Evolutionary conservation across 2,329 filamentous ascomycete species (phyloP).

Genomic region (Drechslerella stenobrocha): DNA sequence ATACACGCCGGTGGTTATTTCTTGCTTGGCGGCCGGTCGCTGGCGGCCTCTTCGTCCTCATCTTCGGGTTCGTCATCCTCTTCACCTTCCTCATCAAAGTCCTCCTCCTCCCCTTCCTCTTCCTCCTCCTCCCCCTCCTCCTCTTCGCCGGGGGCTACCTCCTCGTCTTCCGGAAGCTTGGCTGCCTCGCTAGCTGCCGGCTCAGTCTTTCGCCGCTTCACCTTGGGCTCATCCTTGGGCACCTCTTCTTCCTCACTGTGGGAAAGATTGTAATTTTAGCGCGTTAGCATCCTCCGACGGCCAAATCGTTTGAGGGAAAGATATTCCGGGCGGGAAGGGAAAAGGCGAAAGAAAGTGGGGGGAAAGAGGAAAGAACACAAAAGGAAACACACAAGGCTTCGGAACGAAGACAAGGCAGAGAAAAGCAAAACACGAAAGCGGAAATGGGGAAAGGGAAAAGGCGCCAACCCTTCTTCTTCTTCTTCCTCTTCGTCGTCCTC

Average conservation of each 20-base stretch:
- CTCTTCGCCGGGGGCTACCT: constrained; percentile 15
- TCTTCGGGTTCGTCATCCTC: constrained; percentile 4
- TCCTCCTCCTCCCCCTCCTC: constrained; percentile 11
- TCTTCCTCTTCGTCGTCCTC: constrained; percentile 30
- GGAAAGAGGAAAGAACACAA: constrained; percentile 9
- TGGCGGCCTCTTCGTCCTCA: constrained; percentile 10
- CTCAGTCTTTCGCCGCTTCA: constrained; percentile 45
- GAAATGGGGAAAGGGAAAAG: constrained; percentile 16
- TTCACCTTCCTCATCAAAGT: constrained; percentile 9
- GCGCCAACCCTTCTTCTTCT: constrained; percentile 35
- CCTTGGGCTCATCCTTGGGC: constrained; percentile 36
- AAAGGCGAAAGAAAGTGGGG: constrained; percentile 6
- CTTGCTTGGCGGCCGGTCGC: constrained; percentile 24
- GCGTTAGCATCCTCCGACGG: too few species aligned
- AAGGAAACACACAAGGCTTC: not conserved
- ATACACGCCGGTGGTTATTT: constrained; percentile 4
- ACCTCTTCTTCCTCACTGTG: constrained; percentile 22
- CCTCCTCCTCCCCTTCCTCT: constrained; percentile 10
- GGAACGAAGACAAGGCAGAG: not conserved
- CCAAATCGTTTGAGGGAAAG: too few species aligned
- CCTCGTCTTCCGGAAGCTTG: constrained; percentile 4
- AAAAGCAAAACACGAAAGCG: too few species aligned
- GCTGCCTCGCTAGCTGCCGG: constrained; percentile 12
- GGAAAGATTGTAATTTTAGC: constrained; percentile 8
- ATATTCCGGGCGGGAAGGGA: constrained; percentile 4